Evolutionary conservation across 192 early-diverging fungal species (phyloP).

Genomic region (Entophlyctis luteolus): DNA sequence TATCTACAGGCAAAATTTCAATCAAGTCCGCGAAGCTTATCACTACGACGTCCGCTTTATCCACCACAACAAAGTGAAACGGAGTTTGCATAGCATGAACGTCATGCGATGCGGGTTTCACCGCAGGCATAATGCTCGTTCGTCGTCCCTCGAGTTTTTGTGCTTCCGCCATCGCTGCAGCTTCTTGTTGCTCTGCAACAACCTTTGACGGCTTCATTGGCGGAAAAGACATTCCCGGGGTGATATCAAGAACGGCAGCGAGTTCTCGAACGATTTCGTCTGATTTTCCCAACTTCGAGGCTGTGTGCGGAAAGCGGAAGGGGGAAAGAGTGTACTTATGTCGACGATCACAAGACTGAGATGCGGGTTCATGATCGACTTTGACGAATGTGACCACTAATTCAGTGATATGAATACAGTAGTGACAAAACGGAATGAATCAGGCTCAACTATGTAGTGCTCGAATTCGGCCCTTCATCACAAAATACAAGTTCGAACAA

Average conservation of each 20-base stretch:
- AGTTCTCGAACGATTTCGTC: constrained; percentile 28
- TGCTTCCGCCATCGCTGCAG: not conserved
- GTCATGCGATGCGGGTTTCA: not conserved
- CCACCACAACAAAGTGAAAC: constrained; percentile 25
- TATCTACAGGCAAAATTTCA: constrained; percentile 18
- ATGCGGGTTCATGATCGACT: not conserved
- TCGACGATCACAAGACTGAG: not conserved
- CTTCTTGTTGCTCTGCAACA: constrained; percentile 8
- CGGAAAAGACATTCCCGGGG: constrained; percentile 18
- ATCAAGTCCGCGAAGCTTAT: constrained; percentile 8
- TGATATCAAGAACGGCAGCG: constrained; percentile 21
- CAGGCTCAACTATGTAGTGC: constrained; percentile 19
- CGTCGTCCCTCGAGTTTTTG: not conserved
- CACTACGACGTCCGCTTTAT: constrained; percentile 11
- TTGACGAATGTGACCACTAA: constrained; percentile 18
- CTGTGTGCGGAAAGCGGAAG: not conserved
- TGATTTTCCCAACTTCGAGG: not conserved
- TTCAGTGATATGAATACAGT: too few species aligned
- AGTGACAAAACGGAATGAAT: too few species aligned
- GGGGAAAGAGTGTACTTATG: constrained; percentile 23
- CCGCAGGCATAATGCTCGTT: not conserved
- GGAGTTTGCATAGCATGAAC: constrained; percentile 4
- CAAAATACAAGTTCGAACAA: constrained; percentile 27
- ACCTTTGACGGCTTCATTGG: constrained; percentile 7
- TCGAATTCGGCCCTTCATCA: constrained; percentile 17